Conservation (phyloP, 805 yeast species). For the Cyberlindnera japonica region DNA sequence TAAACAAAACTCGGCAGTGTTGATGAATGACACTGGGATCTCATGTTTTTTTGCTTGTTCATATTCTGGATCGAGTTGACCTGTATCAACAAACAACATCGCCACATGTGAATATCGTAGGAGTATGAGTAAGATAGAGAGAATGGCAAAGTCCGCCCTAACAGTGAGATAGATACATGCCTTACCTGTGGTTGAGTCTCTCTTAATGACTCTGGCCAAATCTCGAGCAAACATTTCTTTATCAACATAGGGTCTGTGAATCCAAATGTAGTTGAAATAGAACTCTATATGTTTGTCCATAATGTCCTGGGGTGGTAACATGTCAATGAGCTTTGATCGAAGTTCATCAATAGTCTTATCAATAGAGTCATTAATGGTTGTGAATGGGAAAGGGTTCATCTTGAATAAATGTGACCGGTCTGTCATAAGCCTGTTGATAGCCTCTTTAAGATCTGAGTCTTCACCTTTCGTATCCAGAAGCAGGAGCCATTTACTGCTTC, state of each 20-base stretch:
- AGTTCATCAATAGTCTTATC: conserved; percentile 28
- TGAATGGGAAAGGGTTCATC: conserved; percentile 11
- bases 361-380: conserved; percentile 7
- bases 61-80: conserved; percentile 2
- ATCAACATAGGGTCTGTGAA: conserved; percentile 44
- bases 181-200: conserved; percentile 27
- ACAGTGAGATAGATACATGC: conserved; percentile 30
- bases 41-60: conserved; percentile 29
- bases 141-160: conserved; percentile 36
- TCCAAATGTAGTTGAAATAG: conserved; percentile 41
- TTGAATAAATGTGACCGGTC: conserved; percentile 11
- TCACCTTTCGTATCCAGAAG: conserved; percentile 15
- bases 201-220: conserved; percentile 35
- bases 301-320: conserved; percentile 36
- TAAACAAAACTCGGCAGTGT: conserved; percentile 38
- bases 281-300: conserved; percentile 38
- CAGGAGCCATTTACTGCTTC: conserved; percentile 21
- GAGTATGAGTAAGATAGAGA: conserved; percentile 38
- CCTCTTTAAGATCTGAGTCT: conserved; percentile 10
- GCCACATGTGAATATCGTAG: conserved; percentile 40
- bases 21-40: conserved; percentile 34
- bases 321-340: conserved; percentile 30
- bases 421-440: conserved; percentile 4
- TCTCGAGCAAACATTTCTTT: conserved; percentile 31
- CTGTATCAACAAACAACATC: conserved; percentile 19